phyloP scores from a whole-genome alignment of 495 filamentous ascomycete species.

The Apodospora peruviana region DNA sequence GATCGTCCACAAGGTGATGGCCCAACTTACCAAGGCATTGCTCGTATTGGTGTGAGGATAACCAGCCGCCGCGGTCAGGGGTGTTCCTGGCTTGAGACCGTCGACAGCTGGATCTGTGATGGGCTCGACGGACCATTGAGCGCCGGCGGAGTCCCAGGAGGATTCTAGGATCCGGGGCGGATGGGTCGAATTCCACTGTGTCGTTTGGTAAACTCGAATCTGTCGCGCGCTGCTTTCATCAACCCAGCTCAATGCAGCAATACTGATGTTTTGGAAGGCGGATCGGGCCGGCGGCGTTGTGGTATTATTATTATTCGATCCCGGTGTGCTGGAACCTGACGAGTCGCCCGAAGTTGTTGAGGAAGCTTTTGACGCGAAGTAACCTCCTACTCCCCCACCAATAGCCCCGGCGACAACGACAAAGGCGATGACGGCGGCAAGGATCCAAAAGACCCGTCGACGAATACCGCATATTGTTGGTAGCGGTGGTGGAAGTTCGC shows the following conservation, averaged over 20 bases:
- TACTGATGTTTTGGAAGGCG: not conserved
- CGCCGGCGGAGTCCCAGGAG: no score
- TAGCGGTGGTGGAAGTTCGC: no score
- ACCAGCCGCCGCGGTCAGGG: not conserved
- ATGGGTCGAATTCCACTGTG: no score
- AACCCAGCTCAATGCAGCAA: conserved; percentile 4
- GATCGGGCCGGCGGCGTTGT: no score
- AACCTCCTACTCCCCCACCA: conserved; percentile 6
- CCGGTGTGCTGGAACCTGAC: not conserved
- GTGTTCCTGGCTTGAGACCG: not conserved
- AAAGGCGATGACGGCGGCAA: not conserved
- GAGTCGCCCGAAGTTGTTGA: not conserved
- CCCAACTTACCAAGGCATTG: no score
- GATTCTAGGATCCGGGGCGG: no score
- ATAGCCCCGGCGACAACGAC: conserved; percentile 4
- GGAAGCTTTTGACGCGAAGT: not conserved
- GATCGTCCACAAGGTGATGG: no score
- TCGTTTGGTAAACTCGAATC: no score
- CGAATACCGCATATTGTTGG: conserved; percentile 8
- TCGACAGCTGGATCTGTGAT: not conserved
- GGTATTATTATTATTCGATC: no score
- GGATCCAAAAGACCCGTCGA: conserved; percentile 7
- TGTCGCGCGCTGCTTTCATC: conserved; percentile 3
- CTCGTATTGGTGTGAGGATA: not conserved
- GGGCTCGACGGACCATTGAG: conserved; percentile 4